Base-by-base conservation (phyloP, 768 basidiomycete genomes). In the Rhizopogon rudus region DNA sequence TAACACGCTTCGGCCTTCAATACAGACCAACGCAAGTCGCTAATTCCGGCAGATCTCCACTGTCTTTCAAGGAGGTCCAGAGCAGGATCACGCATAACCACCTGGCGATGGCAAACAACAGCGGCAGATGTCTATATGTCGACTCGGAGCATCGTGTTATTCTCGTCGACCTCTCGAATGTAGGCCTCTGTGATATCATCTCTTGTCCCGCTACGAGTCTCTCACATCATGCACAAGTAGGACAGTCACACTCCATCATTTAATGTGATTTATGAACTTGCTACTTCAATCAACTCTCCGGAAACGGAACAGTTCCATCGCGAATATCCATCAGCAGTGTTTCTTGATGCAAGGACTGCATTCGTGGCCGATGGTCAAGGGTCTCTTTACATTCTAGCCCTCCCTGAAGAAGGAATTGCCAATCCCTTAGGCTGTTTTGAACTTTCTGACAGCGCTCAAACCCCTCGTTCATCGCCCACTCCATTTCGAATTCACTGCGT, bases 61-160 rank as follows among this genome's bases (percentile, higher is more conserved):
- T 93, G 20, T 83, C 85, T 2, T 88, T 92, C 61, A 80, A 89
- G 55, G 92, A 93, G 61, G 86, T 93, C 53, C 86, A 89, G 66
- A 89, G 87, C 63, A 77, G 92, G 48, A 89, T 94, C 56, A 80
- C 86, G 14, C 88, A 93, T 68, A 93, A 94, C 61, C 92, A 94
- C 64, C 77, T 94, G 13, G 71, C 77, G 12, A 69, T 82, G 3
- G 78, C 80, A 17, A 65, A 66, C 14, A 66, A 76, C 37, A 73
- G 75, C 10, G 70, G 74, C 20, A 73, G 74, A 22, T 82, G 82
- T 3, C 70, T 84, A 28, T 94, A 92, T 61, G 71, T 93, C 25
- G 91, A 93, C 62, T 73, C 78, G 35, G 74, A 81, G 3, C 78
- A 80, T 52, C 78, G 75, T 51, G 81, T 92, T 10, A 75, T 91